Base-by-base conservation (phyloP, 2,329 filamentous ascomycete genomes). In the Metarhizium anisopliae region DNA sequence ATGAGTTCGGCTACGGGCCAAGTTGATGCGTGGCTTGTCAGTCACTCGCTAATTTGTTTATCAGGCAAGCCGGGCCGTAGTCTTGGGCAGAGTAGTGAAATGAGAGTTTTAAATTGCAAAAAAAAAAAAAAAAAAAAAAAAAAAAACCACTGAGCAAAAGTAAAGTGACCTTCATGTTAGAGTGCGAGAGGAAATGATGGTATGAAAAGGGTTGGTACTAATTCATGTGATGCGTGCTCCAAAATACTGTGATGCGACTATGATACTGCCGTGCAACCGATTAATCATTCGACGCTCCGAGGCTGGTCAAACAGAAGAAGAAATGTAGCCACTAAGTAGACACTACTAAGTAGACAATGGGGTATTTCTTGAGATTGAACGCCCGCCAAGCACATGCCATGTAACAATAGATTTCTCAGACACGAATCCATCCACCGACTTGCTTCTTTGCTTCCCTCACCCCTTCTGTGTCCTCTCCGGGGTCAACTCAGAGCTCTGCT, bases 21-120 rank as follows among this genome's bases (percentile, higher is more conserved):
- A 64, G 60, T 60, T 61, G 55, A 43, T 55, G 56, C 51, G 63
- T 58, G 67, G 63, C 64, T 68, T 71, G 67, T 65, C 67, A 59
- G 68, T 69, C 66, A 58, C 61, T 71, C 63, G 62, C 66, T 70
- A 59, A 51, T 29, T 42, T 61, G 59, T 62, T 59, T 60, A 55
- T 63, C 59, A 61, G 66, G 62, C 67, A 67, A 65, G 62, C 62
- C 60, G 59, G 63, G 66, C 65, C 68, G 65, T 72, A 70, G 68
- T 67, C 62, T 65, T 64, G 65, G 61, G 57, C 62, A 66, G 67
- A 60, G 57, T 30, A 53, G 50, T 35, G 30, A 55, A 58, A 58
- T 56, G 47, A 45, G 56, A 57, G 25, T 53, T 25, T 42, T 36
- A 50, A 20, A 51, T 16, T 38, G 25, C 50, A 45, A 54, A 56